These are phyloP conservation scores for Musa acuminata DNA, from an alignment of 176 grass and related monocot genomes.

Conservation along the genomic window DNA sequence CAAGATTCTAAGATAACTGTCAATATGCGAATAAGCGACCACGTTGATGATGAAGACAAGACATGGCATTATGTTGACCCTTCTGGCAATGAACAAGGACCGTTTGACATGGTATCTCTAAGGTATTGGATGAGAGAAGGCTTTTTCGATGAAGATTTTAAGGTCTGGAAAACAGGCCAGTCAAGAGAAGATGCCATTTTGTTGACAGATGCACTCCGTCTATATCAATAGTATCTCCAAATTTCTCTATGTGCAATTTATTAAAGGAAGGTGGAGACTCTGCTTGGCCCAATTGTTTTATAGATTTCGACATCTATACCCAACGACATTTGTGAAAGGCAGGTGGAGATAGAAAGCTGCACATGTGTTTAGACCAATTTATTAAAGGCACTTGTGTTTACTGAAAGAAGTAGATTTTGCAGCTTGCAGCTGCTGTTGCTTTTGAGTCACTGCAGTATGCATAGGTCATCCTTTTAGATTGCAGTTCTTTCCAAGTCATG, in stretches of 20 bases:
- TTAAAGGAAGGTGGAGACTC: too few species aligned
- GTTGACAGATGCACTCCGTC: slow-evolving; percentile 28
- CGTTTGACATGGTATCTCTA: slow-evolving; percentile 28
- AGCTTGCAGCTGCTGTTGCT: too few species aligned
- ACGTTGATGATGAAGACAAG: slow-evolving; percentile 26
- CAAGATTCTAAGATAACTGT: background rate
- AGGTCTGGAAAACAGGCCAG: slow-evolving; percentile 45
- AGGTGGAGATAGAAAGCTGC: too few species aligned
- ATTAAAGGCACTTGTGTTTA: too few species aligned
- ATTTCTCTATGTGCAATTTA: background rate
- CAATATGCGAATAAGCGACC: slow-evolving; percentile 8
- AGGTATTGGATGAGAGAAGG: slow-evolving; percentile 21
- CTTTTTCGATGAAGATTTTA: slow-evolving; percentile 44
- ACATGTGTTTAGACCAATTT: too few species aligned
- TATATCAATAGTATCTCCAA: background rate
- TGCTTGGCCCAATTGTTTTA: too few species aligned
- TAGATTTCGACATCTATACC: too few species aligned
- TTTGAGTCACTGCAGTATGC: too few species aligned
- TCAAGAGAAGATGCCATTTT: slow-evolving; percentile 25
- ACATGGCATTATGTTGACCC: slow-evolving; percentile 50
- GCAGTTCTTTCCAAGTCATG: too few species aligned
- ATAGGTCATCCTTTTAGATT: too few species aligned
- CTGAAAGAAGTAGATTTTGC: too few species aligned
- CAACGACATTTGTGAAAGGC: too few species aligned
- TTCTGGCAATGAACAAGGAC: slow-evolving; percentile 31